Evolutionary conservation across 495 filamentous ascomycete species (phyloP), one percentile per base, ranked within the genome.

Genomic region (Aspergillus olivimuriae): DNA sequence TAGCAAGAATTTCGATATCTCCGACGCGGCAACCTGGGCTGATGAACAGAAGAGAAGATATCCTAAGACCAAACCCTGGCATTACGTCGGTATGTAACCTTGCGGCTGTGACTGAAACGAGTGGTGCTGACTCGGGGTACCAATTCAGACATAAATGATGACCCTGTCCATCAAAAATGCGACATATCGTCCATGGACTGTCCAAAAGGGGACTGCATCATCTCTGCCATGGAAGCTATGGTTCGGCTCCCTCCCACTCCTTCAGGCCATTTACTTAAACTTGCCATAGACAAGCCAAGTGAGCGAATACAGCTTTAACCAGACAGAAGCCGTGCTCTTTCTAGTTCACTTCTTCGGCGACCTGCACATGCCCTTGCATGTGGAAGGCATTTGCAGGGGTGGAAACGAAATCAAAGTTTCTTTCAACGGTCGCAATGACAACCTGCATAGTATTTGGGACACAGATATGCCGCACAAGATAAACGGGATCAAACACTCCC

Each of bases 271-370:
- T n/a, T n/a, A n/a, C n/a, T n/a, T n/a, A n/a, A n/a, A n/a, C n/a
- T n/a, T n/a, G n/a, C n/a, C n/a, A 28, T 11, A 11, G 11, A 28
- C 24, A 28, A 28, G 24, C 24, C 24, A 11, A 28, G 24, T 28
- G n/a, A n/a, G n/a, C n/a, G n/a, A n/a, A n/a, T n/a, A n/a, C n/a
- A n/a, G n/a, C n/a, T n/a, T n/a, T 34, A n/a, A 34, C 4, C 32
- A 34, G n/a, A 34, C 14, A n/a, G 43, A 46, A 17, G 43, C 44
- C 10, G 15, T 47, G 23, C 40, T 33, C 15, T 47, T 41, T 37
- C 39, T 47, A 20, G 41, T 47, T 18, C 44, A 47, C 23, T 47
- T 47, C 36, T 33, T 47, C 21, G 44, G 44, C 39, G 44, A 47
- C 34, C 36, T 47, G 12, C 44, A 47, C 36, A 35, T 40, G 39